These are phyloP conservation scores for Candida cerambycidarum DNA, from an alignment of 805 yeast species.

Conservation along the genomic window DNA sequence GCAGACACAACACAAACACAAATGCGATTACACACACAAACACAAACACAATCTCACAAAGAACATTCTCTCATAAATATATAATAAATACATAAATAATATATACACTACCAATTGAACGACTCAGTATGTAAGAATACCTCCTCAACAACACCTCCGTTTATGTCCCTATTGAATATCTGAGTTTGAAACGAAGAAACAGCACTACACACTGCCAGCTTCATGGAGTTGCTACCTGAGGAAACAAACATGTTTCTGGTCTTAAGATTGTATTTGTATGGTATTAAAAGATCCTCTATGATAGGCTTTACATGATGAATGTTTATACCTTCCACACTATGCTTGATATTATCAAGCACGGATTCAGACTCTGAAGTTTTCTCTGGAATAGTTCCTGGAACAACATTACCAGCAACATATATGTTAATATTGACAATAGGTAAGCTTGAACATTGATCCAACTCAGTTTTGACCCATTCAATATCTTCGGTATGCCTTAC, in stretches of 20 bases:
- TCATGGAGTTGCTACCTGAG: slow-evolving; percentile 48
- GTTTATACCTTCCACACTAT: not conserved
- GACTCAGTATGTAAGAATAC: slow-evolving; percentile 52
- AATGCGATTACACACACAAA: no score
- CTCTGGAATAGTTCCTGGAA: not conserved
- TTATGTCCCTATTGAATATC: slow-evolving; percentile 29
- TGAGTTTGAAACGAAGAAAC: slow-evolving; percentile 41
- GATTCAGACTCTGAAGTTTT: not conserved
- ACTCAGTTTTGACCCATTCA: slow-evolving; percentile 42
- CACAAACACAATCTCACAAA: no score
- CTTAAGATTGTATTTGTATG: slow-evolving; percentile 16
- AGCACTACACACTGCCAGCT: slow-evolving; percentile 35
- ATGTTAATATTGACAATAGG: slow-evolving; percentile 24
- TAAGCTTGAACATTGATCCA: slow-evolving; percentile 25
- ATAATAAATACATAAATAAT: slow-evolving; percentile 1
- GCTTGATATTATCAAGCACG: not conserved
- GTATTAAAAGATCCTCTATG: slow-evolving; percentile 18
- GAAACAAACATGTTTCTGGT: slow-evolving; percentile 42
- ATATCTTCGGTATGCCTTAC: slow-evolving; percentile 32
- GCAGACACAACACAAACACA: no score
- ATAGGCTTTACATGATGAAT: slow-evolving; percentile 19
- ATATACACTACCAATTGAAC: slow-evolving; percentile 41
- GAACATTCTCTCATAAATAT: not conserved
- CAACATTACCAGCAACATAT: slow-evolving; percentile 18
- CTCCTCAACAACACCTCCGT: slow-evolving; percentile 35